Evolutionary conservation across 2,329 filamentous ascomycete species (phyloP), one percentile per base, ranked within the genome.

Genomic region (Aspergillus flavus): DNA sequence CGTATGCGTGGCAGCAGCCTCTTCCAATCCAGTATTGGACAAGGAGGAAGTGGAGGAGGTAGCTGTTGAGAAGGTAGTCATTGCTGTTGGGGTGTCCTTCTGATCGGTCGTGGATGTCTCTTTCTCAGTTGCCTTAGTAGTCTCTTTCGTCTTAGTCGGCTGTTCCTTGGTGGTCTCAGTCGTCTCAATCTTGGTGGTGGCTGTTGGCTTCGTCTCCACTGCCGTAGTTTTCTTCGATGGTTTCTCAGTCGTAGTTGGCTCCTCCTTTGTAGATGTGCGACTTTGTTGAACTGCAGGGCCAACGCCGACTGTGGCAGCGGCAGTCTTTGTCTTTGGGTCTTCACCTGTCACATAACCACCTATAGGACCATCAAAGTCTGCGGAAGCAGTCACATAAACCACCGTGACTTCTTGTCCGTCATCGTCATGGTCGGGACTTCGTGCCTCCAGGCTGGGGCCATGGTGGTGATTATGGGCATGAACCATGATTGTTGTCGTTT

Each of bases 281-380:
- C 56, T 63, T 36, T 53, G 61, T 26, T 65, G 66, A 6, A 78
- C 67, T n/a, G 77, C 69, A 34, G 66, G 64, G 32, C 75, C 76
- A 6, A 78, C 65, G 6, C 71, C 74, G 5, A 66, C 67, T n/a
- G 63, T 59, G n/a, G 69, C 63, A 39, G 52, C 52, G 4, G 19
- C 30, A 2, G 52, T 55, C 32, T 67, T 41, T 16, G 66, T 21
- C 12, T 64, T 53, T 10, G 62, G 52, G 30, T 70, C 30, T 45
- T 61, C 45, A 72, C 62, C 23, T 2, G 84, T 85, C 16, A 76
- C 76, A 68, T 81, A 84, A 63, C 82, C 82, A 61, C 76, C 83
- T 64, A 85, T 76, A 2, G 78, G 77, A 30, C 83, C 85, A 19
- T 78, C 75, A 66, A 86, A 87, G 45, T 85, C 86, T 59, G 82